Conservation (phyloP, 1,284 basidiomycete species). For the Coniferiporia sulphurascens region DNA sequence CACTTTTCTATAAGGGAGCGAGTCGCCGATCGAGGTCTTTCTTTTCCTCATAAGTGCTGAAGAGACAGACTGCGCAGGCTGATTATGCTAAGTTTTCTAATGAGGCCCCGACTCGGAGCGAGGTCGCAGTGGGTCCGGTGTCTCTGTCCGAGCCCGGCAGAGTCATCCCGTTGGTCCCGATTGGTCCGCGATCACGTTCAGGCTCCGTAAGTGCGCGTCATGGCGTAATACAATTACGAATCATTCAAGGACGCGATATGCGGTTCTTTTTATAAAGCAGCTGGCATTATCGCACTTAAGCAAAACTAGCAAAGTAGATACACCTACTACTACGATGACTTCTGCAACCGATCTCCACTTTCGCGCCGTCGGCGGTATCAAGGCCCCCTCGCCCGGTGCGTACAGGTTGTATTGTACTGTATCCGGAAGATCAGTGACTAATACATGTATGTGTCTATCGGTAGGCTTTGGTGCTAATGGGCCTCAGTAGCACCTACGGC, state of each 20-base stretch:
- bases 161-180: too few species aligned
- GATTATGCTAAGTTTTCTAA: too few species aligned
- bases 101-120: too few species aligned
- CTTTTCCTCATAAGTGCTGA: too few species aligned
- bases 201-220: background rate
- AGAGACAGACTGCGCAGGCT: too few species aligned
- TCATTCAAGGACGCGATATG: background rate
- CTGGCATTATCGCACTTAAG: too few species aligned
- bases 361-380: slow-evolving; percentile 9
- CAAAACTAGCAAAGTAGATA: background rate
- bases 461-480: slow-evolving; percentile 20
- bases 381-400: slow-evolving; percentile 15
- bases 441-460: background rate
- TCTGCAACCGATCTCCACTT: slow-evolving; percentile 7
- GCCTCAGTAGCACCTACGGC: slow-evolving; percentile 19
- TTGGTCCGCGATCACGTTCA: too few species aligned
- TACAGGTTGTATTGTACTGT: background rate
- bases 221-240: background rate
- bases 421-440: background rate
- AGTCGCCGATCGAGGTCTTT: too few species aligned
- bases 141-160: too few species aligned
- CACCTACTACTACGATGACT: background rate
- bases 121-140: too few species aligned
- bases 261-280: background rate
- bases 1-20: too few species aligned